Evolutionary conservation across 495 filamentous ascomycete species (phyloP).

Genomic region (Polyplosphaeria fusca): DNA sequence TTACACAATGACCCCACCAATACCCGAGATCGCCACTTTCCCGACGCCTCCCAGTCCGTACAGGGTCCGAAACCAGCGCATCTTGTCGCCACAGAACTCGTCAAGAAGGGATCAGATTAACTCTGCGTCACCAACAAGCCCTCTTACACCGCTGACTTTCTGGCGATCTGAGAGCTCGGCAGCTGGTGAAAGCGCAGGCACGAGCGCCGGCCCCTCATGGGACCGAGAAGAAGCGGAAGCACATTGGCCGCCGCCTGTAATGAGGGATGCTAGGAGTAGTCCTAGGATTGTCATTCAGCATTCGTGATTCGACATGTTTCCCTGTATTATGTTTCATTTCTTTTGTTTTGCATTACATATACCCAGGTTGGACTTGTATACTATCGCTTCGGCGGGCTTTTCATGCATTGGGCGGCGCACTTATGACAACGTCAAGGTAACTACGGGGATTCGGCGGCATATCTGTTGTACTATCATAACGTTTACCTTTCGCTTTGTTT

Average conservation of each 20-base stretch:
- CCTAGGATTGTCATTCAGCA: constrained; percentile 18
- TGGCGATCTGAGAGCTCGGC: constrained; percentile 14
- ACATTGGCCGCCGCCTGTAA: constrained; percentile 6
- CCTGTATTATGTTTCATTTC: not conserved
- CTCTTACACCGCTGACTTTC: constrained; percentile 14
- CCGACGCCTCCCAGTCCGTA: constrained; percentile 12
- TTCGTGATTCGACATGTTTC: no score
- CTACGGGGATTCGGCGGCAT: not conserved
- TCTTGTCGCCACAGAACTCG: constrained; percentile 22
- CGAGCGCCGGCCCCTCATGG: not conserved
- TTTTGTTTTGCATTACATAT: not conserved
- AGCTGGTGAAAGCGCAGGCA: not conserved
- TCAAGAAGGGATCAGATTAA: constrained; percentile 12
- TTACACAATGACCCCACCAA: constrained; percentile 3
- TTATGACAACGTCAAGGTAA: not conserved
- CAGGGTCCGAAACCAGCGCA: constrained; percentile 7
- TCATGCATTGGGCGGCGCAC: not conserved
- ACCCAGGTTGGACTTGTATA: not conserved
- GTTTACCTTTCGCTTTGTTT: no score
- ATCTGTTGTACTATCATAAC: not conserved
- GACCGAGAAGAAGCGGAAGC: not conserved
- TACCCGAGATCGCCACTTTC: constrained; percentile 2
- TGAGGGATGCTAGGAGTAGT: constrained; percentile 24
- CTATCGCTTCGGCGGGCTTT: not conserved
- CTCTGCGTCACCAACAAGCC: not conserved